Percentiles rank a stretch among this genome's conserved stretches.
phyloP scores from a whole-genome alignment of 2,329 filamentous ascomycete genomes.

The Penicillium crustosum region DNA sequence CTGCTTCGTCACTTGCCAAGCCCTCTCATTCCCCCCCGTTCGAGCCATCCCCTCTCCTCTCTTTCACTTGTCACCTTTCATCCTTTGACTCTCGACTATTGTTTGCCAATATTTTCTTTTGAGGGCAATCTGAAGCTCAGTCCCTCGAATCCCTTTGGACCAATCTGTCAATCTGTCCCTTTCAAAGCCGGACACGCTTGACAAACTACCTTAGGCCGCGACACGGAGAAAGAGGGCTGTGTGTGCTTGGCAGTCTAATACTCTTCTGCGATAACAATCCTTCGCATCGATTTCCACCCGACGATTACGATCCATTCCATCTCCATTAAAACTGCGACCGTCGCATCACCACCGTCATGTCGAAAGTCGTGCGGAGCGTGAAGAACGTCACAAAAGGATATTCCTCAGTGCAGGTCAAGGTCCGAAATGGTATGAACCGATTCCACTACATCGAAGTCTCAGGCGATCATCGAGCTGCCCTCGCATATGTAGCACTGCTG shows the following conservation, averaged over 20 bases:
- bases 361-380: slow-evolving; percentile 93
- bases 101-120: neutral
- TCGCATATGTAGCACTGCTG: slow-evolving; percentile 1
- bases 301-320: slow-evolving; percentile 4
- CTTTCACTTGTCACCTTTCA: slow-evolving; percentile 12
- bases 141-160: slow-evolving; percentile 2
- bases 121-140: neutral
- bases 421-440: slow-evolving; percentile 79
- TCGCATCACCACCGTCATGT: slow-evolving; percentile 61
- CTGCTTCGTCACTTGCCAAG: slow-evolving; percentile 32
- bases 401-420: slow-evolving; percentile 93
- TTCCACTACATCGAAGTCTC: neutral
- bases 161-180: slow-evolving; percentile 14
- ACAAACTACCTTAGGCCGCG: slow-evolving; percentile 18
- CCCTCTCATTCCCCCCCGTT: slow-evolving; percentile 21
- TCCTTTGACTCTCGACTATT: slow-evolving; percentile 7
- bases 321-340: slow-evolving; percentile 8
- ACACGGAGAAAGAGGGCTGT: slow-evolving; percentile 23
- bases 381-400: slow-evolving; percentile 99
- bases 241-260: slow-evolving; percentile 23
- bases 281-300: slow-evolving; percentile 11
- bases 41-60: slow-evolving; percentile 25
- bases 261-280: slow-evolving; percentile 9
- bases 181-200: slow-evolving; percentile 9
- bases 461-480: neutral